Conservation (phyloP, 2,329 filamentous ascomycete species). For the Penicillium expansum region DNA sequence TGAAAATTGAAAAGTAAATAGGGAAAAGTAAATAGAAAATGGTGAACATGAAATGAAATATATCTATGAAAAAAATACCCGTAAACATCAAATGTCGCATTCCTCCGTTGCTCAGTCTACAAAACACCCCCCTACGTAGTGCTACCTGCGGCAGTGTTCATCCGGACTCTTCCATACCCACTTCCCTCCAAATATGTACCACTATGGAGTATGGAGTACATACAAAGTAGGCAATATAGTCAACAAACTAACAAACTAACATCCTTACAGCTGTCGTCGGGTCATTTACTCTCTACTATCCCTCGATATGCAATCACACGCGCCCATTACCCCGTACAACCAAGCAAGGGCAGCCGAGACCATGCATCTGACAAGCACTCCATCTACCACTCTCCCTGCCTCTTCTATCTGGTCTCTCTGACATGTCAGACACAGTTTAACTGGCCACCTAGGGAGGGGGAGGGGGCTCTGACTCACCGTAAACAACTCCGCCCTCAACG, state of each 20-base stretch:
- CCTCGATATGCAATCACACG: not conserved
- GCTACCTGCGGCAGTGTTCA: not conserved
- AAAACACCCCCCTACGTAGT: not conserved
- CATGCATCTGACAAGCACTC: conserved; percentile 2
- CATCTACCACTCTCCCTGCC: not conserved
- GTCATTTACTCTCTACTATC: not conserved
- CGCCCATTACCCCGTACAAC: conserved; percentile 23
- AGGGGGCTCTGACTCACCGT: conserved; percentile 19
- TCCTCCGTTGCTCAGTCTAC: conserved; percentile 8
- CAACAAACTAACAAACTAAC: not conserved
- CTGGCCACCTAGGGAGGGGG: not conserved
- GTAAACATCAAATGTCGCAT: not conserved
- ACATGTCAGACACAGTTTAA: conserved; percentile 6
- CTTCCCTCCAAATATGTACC: not conserved
- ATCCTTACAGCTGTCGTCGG: not conserved
- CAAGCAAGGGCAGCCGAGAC: conserved; percentile 20
- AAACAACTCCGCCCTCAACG: not conserved
- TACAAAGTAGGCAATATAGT: not conserved
- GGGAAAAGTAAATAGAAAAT: too few relatives aligned
- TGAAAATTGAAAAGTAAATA: too few relatives aligned
- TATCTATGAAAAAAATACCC: too few relatives aligned
- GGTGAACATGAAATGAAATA: too few relatives aligned
- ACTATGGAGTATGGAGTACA: not conserved
- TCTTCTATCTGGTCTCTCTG: not conserved
- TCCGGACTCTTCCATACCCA: not conserved